Evolutionary conservation across 1,284 basidiomycete genomes (phyloP), one percentile per base, ranked within the genome.

Genomic region (Entoloma clypeatum): DNA sequence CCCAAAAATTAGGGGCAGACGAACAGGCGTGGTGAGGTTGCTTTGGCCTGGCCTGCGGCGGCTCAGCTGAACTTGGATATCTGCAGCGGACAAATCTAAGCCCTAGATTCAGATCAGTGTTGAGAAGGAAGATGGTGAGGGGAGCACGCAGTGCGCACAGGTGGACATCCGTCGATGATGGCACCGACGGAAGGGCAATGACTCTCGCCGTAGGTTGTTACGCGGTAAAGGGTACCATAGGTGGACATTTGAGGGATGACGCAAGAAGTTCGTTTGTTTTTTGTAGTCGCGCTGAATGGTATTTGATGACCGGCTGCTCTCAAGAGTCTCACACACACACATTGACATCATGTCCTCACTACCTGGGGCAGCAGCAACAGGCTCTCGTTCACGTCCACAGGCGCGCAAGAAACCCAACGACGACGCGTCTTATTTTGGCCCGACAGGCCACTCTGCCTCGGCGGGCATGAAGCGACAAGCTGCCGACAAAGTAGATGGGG

Each of bases 151-250:
- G 22, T 28, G 37, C 81, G 46, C 62, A 93, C 91, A 26, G 96
- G 94, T 40, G 96, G 95, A 53, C 92, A 90, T 33, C 95, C 95
- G 61, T 98, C 96, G 58, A 99, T 85, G 67, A 99, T 98, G 46
- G 91, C 92, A 24, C 96, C 96, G 25, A 99, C 95, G 3, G 92
- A 95, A 44, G 90, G 81, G 65, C 96, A 98, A 62, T 99, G 96
- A 47, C 88, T 92, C 72, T 99, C 96, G 51, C 96, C 96, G 61
- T 90, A 99, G 48, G 96, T 99, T 45, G 94, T 94, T 28, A 99
- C 95, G 39, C 92, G 81, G 73, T 91, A 99, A 36, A 88, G 68
- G 14, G 73, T 78, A 31, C 95, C 96, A 63, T 91, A 98, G 32
- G 92, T 89, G 25, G 92, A 96, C 95, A 98, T 98, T 41, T 36